phyloP scores from a whole-genome alignment of 345 rosid genomes.

The Sisymbrium altissimum region DNA sequence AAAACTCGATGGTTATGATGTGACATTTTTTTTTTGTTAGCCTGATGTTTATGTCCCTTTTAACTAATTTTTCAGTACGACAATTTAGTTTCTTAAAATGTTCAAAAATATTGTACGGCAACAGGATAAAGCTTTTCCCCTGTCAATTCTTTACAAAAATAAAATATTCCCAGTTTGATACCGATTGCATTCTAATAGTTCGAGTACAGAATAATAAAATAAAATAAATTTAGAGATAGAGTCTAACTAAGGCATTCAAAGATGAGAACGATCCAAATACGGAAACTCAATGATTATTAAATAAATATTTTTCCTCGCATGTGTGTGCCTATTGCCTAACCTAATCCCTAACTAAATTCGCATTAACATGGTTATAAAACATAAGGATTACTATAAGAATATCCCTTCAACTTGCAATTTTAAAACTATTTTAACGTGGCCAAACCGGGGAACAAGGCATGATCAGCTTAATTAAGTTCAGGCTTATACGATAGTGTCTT shows the following conservation, averaged over 20 bases:
- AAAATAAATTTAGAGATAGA: neutral
- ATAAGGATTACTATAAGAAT: neutral
- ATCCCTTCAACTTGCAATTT: conserved; percentile 17
- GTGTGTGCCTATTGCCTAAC: conserved; percentile 12
- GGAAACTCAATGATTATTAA: conserved; percentile 14
- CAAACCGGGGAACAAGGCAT: neutral
- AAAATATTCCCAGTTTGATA: neutral
- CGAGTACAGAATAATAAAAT: neutral
- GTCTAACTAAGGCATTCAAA: neutral
- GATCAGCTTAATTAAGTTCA: neutral
- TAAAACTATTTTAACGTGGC: neutral
- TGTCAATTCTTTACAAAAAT: neutral
- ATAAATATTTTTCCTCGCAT: neutral
- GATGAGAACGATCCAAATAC: conserved; percentile 1
- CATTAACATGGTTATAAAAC: neutral
- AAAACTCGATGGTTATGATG: neutral
- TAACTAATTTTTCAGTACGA: neutral
- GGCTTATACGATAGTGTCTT: neutral
- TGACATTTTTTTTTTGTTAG: neutral
- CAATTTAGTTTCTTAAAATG: neutral
- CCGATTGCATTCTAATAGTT: neutral
- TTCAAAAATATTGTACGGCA: neutral
- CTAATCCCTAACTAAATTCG: neutral
- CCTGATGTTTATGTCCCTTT: neutral
- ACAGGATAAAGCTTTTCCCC: conserved; percentile 6